phyloP scores from a whole-genome alignment of 2,329 filamentous ascomycete species.

The Knufia petricola region DNA sequence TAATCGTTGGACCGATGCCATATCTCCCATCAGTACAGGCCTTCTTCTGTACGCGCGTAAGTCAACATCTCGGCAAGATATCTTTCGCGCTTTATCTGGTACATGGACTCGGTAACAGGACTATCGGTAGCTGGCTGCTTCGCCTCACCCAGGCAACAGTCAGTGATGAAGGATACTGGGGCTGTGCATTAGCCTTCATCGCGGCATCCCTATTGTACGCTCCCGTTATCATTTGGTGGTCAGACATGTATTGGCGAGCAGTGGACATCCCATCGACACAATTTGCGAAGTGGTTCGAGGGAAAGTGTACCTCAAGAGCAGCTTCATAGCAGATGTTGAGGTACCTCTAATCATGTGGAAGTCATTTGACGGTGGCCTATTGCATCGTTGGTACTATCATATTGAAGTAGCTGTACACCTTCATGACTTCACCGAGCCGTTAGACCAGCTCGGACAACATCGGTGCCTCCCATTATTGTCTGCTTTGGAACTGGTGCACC shows the following conservation, averaged over 20 bases:
- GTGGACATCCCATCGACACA: constrained; percentile 45
- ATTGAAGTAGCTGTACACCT: no score
- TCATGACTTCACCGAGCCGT: no score
- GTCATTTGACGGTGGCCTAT: no score
- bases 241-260: constrained; percentile 50
- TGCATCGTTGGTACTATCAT: no score
- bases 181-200: neutral
- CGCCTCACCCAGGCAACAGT: neutral
- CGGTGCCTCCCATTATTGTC: no score
- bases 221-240: constrained; percentile 42
- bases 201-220: constrained; percentile 2
- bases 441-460: no score
- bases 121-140: neutral
- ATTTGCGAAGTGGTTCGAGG: constrained; percentile 43
- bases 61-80: constrained; percentile 26
- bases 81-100: constrained; percentile 27
- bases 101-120: constrained; percentile 17
- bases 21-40: constrained; percentile 16
- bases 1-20: constrained; percentile 1
- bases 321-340: neutral
- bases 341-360: no score
- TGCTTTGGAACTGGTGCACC: no score
- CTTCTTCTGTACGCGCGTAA: constrained; percentile 16
- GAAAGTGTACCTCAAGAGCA: constrained; percentile 12
- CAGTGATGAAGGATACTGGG: neutral